phyloP scores from a whole-genome alignment of 2,329 filamentous ascomycete genomes.

The Arthrobotrys pseudoclavata region DNA sequence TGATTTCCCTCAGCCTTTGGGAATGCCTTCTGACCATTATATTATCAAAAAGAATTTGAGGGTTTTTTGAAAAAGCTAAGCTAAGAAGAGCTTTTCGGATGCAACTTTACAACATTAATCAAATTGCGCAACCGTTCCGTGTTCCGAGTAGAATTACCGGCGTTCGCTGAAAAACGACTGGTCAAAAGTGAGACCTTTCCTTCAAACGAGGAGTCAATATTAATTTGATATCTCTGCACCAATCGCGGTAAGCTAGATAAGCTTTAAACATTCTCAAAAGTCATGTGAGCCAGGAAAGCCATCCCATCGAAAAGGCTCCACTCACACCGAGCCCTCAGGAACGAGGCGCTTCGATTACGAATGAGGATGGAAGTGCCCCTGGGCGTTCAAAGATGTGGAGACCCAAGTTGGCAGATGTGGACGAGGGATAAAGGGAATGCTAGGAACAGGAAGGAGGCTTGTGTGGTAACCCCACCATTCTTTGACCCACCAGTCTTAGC shows the following conservation, averaged over 20 bases:
- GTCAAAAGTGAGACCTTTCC: slow-evolving; percentile 15
- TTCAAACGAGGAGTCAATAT: background rate
- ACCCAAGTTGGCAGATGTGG: slow-evolving; percentile 17
- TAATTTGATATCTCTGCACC: slow-evolving; percentile 21
- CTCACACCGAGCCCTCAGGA: slow-evolving; percentile 13
- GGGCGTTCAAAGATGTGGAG: slow-evolving; percentile 27
- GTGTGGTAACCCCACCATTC: slow-evolving; percentile 1
- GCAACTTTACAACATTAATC: slow-evolving; percentile 7
- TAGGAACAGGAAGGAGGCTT: slow-evolving; percentile 24
- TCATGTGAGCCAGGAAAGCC: slow-evolving; percentile 24
- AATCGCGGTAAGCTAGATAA: slow-evolving; percentile 22
- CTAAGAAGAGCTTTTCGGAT: no score
- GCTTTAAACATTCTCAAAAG: slow-evolving; percentile 23
- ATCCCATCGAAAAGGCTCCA: slow-evolving; percentile 23
- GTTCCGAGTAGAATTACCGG: slow-evolving; percentile 16
- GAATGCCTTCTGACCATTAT: slow-evolving; percentile 11
- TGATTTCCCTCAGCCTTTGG: slow-evolving; percentile 20
- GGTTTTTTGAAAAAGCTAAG: slow-evolving; percentile 2
- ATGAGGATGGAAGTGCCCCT: slow-evolving; percentile 37
- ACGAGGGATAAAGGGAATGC: slow-evolving; percentile 10
- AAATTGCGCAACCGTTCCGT: slow-evolving; percentile 18
- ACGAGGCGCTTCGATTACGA: slow-evolving; percentile 58
- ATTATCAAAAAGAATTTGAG: background rate
- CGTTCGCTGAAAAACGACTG: background rate
- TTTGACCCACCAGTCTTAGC: slow-evolving; percentile 24